These are phyloP conservation scores for Cudoniella acicularis DNA, from an alignment of 495 filamentous ascomycete genomes.

Conservation along the genomic window DNA sequence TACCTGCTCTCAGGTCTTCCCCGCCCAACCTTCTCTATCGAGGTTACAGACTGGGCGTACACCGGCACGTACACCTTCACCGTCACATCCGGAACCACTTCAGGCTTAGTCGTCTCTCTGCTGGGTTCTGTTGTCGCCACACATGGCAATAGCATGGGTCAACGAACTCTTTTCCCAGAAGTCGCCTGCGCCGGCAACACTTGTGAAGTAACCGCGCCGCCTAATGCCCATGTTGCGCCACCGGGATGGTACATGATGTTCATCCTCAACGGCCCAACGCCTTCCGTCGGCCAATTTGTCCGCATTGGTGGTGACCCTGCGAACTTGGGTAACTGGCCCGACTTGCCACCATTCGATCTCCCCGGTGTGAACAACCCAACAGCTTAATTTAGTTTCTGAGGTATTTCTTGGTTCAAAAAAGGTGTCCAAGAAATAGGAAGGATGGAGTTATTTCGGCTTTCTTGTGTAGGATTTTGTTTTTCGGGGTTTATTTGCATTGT, in stretches of 20 bases:
- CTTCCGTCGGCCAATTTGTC: slow-evolving; percentile 51
- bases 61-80: slow-evolving; percentile 27
- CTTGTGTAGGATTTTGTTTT: too few species aligned
- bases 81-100: slow-evolving; percentile 31
- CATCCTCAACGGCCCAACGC: slow-evolving; percentile 51
- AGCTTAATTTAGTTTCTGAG: too few species aligned
- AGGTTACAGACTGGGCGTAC: slow-evolving; percentile 49
- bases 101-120: slow-evolving; percentile 47
- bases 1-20: slow-evolving; percentile 51
- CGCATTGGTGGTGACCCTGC: slow-evolving; percentile 61
- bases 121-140: slow-evolving; percentile 55
- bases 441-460: too few species aligned
- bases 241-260: slow-evolving; percentile 62
- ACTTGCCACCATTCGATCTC: slow-evolving; percentile 36
- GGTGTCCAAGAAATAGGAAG: too few species aligned
- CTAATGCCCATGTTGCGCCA: slow-evolving; percentile 45
- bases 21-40: slow-evolving; percentile 45
- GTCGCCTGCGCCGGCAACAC: slow-evolving; percentile 42
- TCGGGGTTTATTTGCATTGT: too few species aligned
- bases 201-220: slow-evolving; percentile 55
- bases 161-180: slow-evolving; percentile 55
- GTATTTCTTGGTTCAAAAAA: too few species aligned
- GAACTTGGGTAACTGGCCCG: slow-evolving; percentile 57
- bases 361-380: too few species aligned
- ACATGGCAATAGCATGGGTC: slow-evolving; percentile 63